Conservation (phyloP, 2,329 filamentous ascomycete species). For the Microdochium trichocladiopsis region DNA sequence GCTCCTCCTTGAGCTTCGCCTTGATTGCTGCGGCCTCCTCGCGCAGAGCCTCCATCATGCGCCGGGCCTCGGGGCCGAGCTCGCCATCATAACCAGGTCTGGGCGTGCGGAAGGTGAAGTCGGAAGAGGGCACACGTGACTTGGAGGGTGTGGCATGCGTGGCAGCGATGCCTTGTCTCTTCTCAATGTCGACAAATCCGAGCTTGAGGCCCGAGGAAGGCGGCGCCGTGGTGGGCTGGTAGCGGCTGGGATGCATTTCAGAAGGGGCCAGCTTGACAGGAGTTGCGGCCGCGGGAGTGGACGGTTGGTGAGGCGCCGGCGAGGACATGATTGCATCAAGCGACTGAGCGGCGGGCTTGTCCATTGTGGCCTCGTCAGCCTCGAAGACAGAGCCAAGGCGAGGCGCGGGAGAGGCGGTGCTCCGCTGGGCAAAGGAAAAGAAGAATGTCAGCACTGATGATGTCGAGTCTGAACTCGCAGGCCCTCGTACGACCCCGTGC, state of each 20-base stretch:
- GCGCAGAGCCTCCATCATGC: conserved; percentile 60
- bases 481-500: too few relatives aligned
- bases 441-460: too few relatives aligned
- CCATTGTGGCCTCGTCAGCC: conserved; percentile 26
- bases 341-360: conserved; percentile 16
- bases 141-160: conserved; percentile 60
- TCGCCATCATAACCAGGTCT: conserved; percentile 39
- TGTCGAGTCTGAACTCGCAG: too few relatives aligned
- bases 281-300: conserved; percentile 58
- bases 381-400: conserved; percentile 33
- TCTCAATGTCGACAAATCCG: conserved; percentile 71
- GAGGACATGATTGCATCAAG: conserved; percentile 25
- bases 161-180: conserved; percentile 37
- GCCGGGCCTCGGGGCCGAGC: conserved; percentile 54
- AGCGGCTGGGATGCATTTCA: conserved; percentile 89
- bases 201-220: conserved; percentile 75
- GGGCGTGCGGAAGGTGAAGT: conserved; percentile 60
- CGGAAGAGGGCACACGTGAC: conserved; percentile 42
- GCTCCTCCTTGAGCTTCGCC: conserved; percentile 56
- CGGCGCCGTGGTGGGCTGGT: conserved; percentile 67
- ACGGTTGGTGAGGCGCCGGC: conserved; percentile 20
- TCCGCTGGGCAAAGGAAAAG: conserved; percentile 8
- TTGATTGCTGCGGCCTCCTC: conserved; percentile 67
- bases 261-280: conserved; percentile 63
- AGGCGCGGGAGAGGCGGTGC: conserved; percentile 21